Percentiles rank a stretch among this genome's conserved stretches.
Evolutionary conservation across 2,329 filamentous ascomycete genomes (phyloP).

Genomic region (Aspergillus nomiae): DNA sequence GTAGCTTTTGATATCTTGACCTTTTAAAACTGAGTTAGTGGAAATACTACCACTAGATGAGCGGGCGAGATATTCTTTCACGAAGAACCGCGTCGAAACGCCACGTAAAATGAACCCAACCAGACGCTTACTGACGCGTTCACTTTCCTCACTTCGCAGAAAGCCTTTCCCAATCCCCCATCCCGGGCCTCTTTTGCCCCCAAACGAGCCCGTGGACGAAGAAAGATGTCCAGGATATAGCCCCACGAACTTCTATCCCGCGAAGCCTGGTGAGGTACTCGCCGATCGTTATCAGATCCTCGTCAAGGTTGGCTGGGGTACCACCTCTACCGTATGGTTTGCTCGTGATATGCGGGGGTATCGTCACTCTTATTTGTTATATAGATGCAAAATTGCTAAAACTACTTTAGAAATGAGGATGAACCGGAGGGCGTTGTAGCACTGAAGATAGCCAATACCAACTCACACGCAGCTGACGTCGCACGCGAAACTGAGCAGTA

Average conservation of each 20-base stretch:
- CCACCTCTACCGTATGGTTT: slow-evolving; percentile 34
- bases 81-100: background rate
- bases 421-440: slow-evolving; percentile 27
- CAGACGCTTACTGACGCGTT: background rate
- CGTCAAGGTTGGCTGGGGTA: slow-evolving; percentile 34
- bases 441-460: slow-evolving; percentile 32
- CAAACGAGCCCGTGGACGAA: slow-evolving; percentile 28
- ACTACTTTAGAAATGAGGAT: slow-evolving; percentile 11
- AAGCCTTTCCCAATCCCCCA: slow-evolving; percentile 28
- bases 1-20: background rate
- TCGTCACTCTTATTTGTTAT: background rate
- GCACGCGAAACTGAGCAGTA: slow-evolving; percentile 32
- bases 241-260: slow-evolving; percentile 32
- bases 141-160: slow-evolving; percentile 38
- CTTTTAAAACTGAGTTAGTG: background rate
- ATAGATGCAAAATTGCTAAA: background rate
- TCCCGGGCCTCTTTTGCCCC: slow-evolving; percentile 25
- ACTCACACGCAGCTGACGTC: slow-evolving; percentile 18
- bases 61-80: background rate
- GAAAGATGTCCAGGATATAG: slow-evolving; percentile 31
- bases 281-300: slow-evolving; percentile 28
- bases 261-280: slow-evolving; percentile 33
- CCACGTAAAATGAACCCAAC: background rate
- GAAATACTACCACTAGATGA: no score
- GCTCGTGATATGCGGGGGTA: slow-evolving; percentile 35